These are phyloP conservation scores for Podospora australis DNA, from an alignment of 495 filamentous ascomycete species.

Conservation along the genomic window DNA sequence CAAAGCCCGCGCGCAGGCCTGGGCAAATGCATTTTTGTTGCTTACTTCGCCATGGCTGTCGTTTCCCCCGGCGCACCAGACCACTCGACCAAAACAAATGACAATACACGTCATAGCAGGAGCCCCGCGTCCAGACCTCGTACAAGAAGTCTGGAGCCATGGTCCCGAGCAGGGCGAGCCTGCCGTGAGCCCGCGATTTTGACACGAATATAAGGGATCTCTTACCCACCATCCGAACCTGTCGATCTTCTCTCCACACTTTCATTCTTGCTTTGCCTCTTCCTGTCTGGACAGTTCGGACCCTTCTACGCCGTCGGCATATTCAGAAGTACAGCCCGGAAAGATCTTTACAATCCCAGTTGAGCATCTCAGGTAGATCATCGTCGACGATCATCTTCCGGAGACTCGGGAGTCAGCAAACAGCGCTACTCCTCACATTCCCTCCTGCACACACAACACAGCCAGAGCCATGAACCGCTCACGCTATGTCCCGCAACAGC, in stretches of 20 bases:
- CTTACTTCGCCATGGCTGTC: neutral
- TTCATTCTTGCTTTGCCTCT: neutral
- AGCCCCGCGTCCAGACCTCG: neutral
- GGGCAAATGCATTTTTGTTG: neutral
- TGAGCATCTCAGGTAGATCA: neutral
- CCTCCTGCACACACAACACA: neutral
- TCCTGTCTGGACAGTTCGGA: neutral
- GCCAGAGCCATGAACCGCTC: slow-evolving; percentile 11
- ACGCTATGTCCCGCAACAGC: slow-evolving; percentile 8
- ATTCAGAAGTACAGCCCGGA: neutral
- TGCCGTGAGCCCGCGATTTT: neutral
- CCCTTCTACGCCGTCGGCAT: slow-evolving; percentile 2
- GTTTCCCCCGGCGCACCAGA: neutral
- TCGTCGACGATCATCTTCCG: neutral
- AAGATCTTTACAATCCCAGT: neutral
- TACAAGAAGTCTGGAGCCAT: neutral
- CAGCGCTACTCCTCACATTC: neutral
- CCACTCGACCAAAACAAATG: slow-evolving; percentile 4
- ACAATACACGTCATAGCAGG: neutral
- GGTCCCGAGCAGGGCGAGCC: slow-evolving; percentile 7
- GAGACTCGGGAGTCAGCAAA: neutral
- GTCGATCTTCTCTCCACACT: slow-evolving; percentile 6
- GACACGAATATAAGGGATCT: slow-evolving; percentile 8
- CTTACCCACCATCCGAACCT: slow-evolving; percentile 2
- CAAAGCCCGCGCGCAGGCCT: neutral